A percentile compares a stretch with the other conserved stretches of the same genome.
These are phyloP conservation scores for Pseudozyma thailandica DNA, from an alignment of 1,284 basidiomycete genomes.

Conservation along the genomic window DNA sequence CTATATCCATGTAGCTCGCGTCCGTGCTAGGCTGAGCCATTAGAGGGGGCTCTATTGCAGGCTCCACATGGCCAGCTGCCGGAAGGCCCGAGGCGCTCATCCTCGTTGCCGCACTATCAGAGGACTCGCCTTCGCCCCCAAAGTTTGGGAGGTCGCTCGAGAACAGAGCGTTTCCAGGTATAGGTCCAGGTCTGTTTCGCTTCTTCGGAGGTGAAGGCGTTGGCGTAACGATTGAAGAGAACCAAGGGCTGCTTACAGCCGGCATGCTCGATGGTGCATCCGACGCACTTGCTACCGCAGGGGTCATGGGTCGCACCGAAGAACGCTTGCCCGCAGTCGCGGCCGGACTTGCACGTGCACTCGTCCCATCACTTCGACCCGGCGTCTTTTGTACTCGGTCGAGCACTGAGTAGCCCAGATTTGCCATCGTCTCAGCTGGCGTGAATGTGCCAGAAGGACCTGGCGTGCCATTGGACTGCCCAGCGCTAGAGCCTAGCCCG, in stretches of 20 bases:
- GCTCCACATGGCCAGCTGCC: too few species aligned
- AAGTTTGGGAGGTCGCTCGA: conserved; percentile 3
- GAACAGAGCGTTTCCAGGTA: conserved; percentile 17
- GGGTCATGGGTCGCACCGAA: too few species aligned
- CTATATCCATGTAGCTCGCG: too few species aligned
- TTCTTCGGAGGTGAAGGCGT: conserved; percentile 31
- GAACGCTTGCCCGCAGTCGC: conserved; percentile 19
- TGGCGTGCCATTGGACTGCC: conserved; percentile 26
- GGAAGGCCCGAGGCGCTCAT: too few species aligned
- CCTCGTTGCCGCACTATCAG: too few species aligned
- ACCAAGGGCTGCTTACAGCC: conserved; percentile 11
- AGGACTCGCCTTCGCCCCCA: not conserved
- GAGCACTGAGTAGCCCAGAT: conserved; percentile 45
- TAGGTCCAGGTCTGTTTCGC: conserved; percentile 13
- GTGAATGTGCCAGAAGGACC: conserved; percentile 30
- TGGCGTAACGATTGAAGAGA: conserved; percentile 9
- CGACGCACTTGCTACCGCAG: not conserved
- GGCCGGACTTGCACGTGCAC: conserved; percentile 24
- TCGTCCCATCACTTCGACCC: conserved; percentile 16
- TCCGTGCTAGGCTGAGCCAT: too few species aligned
- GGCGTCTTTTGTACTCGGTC: conserved; percentile 33
- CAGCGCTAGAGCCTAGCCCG: not conserved
- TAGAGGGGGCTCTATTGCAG: too few species aligned
- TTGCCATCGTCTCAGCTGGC: conserved; percentile 37
- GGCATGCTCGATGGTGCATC: not conserved